phyloP scores from a whole-genome alignment of 2,329 filamentous ascomycete genomes.

The Neoarthrinium moseri region DNA sequence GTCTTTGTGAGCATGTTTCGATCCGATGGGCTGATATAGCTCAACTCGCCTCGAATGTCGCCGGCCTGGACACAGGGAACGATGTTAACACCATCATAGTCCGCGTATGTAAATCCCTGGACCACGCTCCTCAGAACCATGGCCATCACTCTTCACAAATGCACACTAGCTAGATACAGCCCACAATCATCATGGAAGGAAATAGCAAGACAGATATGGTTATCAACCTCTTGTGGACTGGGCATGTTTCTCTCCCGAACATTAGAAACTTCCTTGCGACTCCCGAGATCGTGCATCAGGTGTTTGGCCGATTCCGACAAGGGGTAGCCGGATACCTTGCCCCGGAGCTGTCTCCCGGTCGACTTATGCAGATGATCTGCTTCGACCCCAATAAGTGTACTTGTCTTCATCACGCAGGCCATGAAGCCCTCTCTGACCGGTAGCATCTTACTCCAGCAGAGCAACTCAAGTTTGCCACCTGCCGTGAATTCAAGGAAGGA shows the following conservation, averaged over 20 bases:
- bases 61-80: background rate
- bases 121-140: background rate
- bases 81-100: background rate
- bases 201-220: background rate
- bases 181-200: background rate
- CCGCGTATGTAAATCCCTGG: background rate
- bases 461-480: background rate
- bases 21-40: background rate
- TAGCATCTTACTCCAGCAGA: background rate
- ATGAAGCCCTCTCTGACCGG: background rate
- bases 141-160: background rate
- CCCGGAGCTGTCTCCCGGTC: background rate
- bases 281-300: background rate
- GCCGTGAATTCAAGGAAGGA: background rate
- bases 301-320: background rate
- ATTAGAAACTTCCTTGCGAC: background rate
- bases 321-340: background rate
- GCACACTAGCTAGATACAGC: background rate
- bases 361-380: background rate
- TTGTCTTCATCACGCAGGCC: background rate
- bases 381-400: background rate
- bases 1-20: background rate
- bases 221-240: background rate
- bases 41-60: background rate
- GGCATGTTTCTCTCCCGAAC: background rate